These are phyloP conservation scores for Zelopaecilomyces penicillatus DNA, from an alignment of 2,329 filamentous ascomycete genomes.

Conservation along the genomic window DNA sequence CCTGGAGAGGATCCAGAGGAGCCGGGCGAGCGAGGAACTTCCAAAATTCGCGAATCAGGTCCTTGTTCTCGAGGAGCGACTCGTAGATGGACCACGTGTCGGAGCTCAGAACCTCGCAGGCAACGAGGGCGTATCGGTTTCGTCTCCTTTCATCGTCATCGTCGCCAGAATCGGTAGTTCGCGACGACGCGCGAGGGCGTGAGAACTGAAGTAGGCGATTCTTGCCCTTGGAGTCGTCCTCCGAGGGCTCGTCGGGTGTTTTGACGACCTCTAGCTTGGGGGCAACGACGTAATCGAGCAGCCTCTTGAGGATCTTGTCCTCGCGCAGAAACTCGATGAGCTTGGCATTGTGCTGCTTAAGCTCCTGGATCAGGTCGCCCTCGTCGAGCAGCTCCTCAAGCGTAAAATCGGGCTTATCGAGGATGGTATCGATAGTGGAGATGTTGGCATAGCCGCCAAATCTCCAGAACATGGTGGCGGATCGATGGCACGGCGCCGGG, in stretches of 20 bases:
- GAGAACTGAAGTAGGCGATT: constrained; percentile 38
- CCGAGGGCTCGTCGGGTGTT: constrained; percentile 40
- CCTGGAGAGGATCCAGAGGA: constrained; percentile 84
- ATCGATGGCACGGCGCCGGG: constrained; percentile 25
- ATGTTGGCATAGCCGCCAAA: constrained; percentile 98
- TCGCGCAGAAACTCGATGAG: constrained; percentile 93
- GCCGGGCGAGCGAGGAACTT: constrained; percentile 75
- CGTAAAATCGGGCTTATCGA: constrained; percentile 92
- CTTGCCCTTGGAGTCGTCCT: constrained; percentile 42
- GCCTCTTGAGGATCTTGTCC: constrained; percentile 70
- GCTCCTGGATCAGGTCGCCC: constrained; percentile 90
- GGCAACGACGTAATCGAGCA: constrained; percentile 87
- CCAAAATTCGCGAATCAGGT: constrained; percentile 80
- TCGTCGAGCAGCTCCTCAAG: constrained; percentile 95
- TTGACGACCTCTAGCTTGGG: constrained; percentile 56
- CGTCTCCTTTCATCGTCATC: constrained; percentile 71
- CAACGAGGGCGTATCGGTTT: constrained; percentile 87
- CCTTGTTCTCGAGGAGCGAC: constrained; percentile 76
- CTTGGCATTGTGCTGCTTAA: constrained; percentile 97
- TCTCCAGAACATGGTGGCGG: constrained; percentile 92
- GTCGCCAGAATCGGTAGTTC: constrained; percentile 37
- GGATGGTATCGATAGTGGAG: constrained; percentile 90
- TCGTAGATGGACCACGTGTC: constrained; percentile 97
- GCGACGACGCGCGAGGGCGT: constrained; percentile 46
- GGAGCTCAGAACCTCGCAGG: constrained; percentile 87